Percentiles rank a stretch among this genome's conserved stretches.
Evolutionary conservation across 305 asterid genomes (phyloP).

Genomic region (Stenogyne calaminthoides): DNA sequence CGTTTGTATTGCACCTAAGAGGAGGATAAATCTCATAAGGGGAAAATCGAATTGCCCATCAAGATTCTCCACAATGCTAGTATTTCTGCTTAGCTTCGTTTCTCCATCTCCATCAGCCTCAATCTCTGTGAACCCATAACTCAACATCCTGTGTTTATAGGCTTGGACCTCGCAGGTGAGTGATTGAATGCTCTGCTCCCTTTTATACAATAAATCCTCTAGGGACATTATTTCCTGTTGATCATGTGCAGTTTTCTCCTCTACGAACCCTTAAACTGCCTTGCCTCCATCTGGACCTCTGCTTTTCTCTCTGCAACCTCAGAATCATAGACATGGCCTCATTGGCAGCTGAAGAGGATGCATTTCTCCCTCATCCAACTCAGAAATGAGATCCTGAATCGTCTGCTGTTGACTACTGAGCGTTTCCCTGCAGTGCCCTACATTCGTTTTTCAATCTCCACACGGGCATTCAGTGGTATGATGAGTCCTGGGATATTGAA

Average conservation of each 20-base stretch:
- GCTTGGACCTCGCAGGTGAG: slow-evolving; percentile 88
- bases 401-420: slow-evolving; percentile 75
- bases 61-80: slow-evolving; percentile 46
- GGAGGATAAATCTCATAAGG: slow-evolving; percentile 73
- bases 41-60: slow-evolving; percentile 58
- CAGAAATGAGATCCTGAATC: slow-evolving; percentile 69
- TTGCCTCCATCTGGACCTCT: slow-evolving; percentile 90
- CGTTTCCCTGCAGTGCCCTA: slow-evolving; percentile 71
- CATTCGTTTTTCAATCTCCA: slow-evolving; percentile 83
- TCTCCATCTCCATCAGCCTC: slow-evolving; percentile 56
- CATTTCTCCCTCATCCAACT: slow-evolving; percentile 96
- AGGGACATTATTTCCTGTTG: slow-evolving; percentile 65
- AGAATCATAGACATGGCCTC: slow-evolving; percentile 99
- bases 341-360: slow-evolving; percentile 87
- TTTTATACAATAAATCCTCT: slow-evolving; percentile 89
- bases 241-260: slow-evolving; percentile 95
- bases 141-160: slow-evolving; percentile 88
- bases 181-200: slow-evolving; percentile 80
- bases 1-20: slow-evolving; percentile 66
- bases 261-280: slow-evolving; percentile 88
- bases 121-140: slow-evolving; percentile 72
- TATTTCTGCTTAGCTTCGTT: slow-evolving; percentile 43
- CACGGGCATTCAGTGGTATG: slow-evolving; percentile 72
- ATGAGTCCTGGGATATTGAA: slow-evolving; percentile 57
- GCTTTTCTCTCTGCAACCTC: slow-evolving; percentile 97